Conservation (phyloP, 768 basidiomycete species). For the Kwoniella bestiolae region DNA sequence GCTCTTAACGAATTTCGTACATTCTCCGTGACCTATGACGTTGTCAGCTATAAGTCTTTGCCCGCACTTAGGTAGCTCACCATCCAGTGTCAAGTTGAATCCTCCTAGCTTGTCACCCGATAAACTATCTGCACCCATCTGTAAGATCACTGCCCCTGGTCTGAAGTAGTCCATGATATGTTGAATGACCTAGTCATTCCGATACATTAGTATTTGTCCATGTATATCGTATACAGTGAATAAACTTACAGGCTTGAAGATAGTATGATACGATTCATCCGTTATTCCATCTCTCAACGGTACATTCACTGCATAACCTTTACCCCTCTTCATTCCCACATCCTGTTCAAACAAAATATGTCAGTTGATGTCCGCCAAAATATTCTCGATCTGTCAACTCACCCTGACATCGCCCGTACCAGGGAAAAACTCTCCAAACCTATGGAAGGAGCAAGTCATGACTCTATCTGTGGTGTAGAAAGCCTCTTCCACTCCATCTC, state of each 20-base stretch:
- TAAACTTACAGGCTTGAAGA: slow-evolving; percentile 88
- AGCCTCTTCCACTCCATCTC: slow-evolving; percentile 97
- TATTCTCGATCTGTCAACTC: not conserved
- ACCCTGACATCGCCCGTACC: slow-evolving; percentile 75
- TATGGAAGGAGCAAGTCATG: slow-evolving; percentile 96
- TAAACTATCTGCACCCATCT: slow-evolving; percentile 95
- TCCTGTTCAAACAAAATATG: slow-evolving; percentile 66
- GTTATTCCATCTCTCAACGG: slow-evolving; percentile 93
- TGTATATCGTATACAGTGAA: not conserved
- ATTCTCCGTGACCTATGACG: slow-evolving; percentile 91
- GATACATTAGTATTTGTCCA: slow-evolving; percentile 2
- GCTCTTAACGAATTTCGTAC: slow-evolving; percentile 80
- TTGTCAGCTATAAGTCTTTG: too few relatives aligned
- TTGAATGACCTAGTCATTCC: slow-evolving; percentile 69
- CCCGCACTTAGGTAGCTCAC: too few relatives aligned
- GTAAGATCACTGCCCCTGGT: slow-evolving; percentile 85
- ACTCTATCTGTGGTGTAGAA: slow-evolving; percentile 97
- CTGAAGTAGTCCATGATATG: slow-evolving; percentile 84
- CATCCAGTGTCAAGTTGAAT: slow-evolving; percentile 91
- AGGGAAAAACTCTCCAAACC: slow-evolving; percentile 94
- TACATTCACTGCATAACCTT: slow-evolving; percentile 87
- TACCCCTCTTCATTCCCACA: slow-evolving; percentile 75
- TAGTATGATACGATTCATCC: slow-evolving; percentile 79
- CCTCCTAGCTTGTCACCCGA: slow-evolving; percentile 94
- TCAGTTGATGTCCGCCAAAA: not conserved